Base-by-base conservation (phyloP, 1,139 yeast genomes). In the Suhomyces taliae region DNA sequence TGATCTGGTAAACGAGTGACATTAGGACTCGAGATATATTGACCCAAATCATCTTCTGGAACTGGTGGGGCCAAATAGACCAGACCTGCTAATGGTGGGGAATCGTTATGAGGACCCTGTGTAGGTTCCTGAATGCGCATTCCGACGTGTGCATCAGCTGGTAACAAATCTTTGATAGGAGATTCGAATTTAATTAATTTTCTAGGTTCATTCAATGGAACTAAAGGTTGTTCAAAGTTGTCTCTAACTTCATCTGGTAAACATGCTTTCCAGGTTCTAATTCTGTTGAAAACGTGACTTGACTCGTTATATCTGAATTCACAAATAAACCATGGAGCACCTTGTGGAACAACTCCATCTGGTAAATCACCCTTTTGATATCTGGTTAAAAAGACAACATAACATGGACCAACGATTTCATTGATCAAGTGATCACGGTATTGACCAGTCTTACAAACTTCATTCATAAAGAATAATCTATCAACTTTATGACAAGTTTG, bases 261-360 rank as follows among this genome's bases (percentile, higher is more conserved):
- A 72, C 99, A 93, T 4, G 97, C 98, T 66, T 90, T 93, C 99
- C 99, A 93, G 1, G 99, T 93, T 62, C 98, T 82, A 59, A 93
- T 93, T 63, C 95, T 86, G 69, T 93, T 93, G 74, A 93, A 93
- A 27, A 85, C 86, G 63, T 89, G 90, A 59, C 88, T 95, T 48
- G 81, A 79, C 63, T 91, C 98, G 62, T 93, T 93, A 69, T 91
- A 93, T 60, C 99, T 83, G 65, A 84, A 89, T 67, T 93, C 99
- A 71, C 99, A 93, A 56, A 95, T 87, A 66, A 90, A 93, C 65
- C 96, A 81, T 6, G 95, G 93, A 19, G 95, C 88, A 42, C 83
- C 87, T 40, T 70, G 74, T 7, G 89, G 87, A 39, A 86, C 78
- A 27, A 74, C 66, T 8, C 74, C 77, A 36, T 69, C 74, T n/a